These are phyloP conservation scores for Torulaspora gathmanii DNA, from an alignment of 805 yeast species.

Conservation along the genomic window DNA sequence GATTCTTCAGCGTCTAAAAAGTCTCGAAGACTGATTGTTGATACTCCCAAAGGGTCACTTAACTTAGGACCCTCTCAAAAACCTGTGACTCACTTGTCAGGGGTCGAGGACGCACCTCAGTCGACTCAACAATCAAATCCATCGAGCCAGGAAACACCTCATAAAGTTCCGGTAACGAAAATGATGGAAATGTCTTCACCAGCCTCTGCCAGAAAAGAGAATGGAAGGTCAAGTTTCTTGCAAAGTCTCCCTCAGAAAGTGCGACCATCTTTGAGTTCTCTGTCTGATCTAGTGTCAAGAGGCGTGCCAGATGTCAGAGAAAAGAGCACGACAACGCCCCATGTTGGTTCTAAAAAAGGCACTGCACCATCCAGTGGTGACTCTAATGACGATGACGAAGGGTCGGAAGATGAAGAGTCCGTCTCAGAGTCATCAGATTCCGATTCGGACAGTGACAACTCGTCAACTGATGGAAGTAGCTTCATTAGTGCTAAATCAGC, in stretches of 20 bases:
- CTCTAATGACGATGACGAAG: constrained; percentile 16
- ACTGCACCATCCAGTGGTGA: constrained; percentile 1
- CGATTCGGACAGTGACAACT: constrained; percentile 23
- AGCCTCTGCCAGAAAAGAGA: constrained; percentile 4
- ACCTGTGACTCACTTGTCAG: constrained; percentile 15
- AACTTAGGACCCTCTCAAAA: constrained; percentile 19
- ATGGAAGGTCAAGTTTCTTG: constrained; percentile 10
- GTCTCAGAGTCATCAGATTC: constrained; percentile 23
- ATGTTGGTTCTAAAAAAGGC: constrained; percentile 1
- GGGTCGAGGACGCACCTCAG: constrained; percentile 20
- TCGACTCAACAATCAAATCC: constrained; percentile 20
- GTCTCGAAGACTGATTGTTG: constrained; percentile 43
- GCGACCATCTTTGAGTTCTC: constrained; percentile 45
- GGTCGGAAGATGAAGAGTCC: constrained; percentile 16
- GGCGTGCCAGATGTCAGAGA: constrained; percentile 69
- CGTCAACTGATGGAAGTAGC: constrained; percentile 28
- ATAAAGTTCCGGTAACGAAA: constrained; percentile 15
- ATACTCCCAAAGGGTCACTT: constrained; percentile 41
- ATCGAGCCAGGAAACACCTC: constrained; percentile 10
- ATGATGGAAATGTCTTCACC: constrained; percentile 21
- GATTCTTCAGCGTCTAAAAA: constrained; percentile 27
- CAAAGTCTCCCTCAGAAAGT: constrained; percentile 28
- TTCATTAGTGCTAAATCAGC: constrained; percentile 46
- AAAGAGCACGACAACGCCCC: constrained; percentile 23
- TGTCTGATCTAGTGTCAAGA: constrained; percentile 55